These are phyloP conservation scores for Ophiosphaerella herpotricha DNA, from an alignment of 2,329 filamentous ascomycete species.

Conservation along the genomic window DNA sequence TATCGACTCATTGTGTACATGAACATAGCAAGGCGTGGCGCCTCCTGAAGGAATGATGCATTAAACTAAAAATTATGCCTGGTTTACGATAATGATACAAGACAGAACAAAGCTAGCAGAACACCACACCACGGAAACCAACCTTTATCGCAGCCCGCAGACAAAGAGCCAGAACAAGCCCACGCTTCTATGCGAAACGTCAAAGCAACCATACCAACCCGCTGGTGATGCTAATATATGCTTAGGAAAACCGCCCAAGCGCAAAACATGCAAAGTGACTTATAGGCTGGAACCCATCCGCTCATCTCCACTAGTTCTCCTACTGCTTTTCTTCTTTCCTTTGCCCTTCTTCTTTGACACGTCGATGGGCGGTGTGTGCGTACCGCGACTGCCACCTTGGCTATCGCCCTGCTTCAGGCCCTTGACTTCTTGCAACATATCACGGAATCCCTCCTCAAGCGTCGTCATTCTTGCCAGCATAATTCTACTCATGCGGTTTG, in stretches of 20 bases:
- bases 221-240: too few relatives aligned
- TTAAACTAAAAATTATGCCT: too few relatives aligned
- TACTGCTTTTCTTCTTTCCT: slow-evolving; percentile 34
- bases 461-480: slow-evolving; percentile 91
- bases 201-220: too few relatives aligned
- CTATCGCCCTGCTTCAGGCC: slow-evolving; percentile 56
- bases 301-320: slow-evolving; percentile 22
- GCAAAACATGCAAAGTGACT: background rate
- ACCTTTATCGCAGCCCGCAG: too few relatives aligned
- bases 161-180: too few relatives aligned
- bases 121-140: too few relatives aligned
- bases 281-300: slow-evolving; percentile 36
- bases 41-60: too few relatives aligned
- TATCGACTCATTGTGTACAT: too few relatives aligned
- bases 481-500: slow-evolving; percentile 64
- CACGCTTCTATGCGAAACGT: too few relatives aligned
- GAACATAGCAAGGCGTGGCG: too few relatives aligned
- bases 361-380: slow-evolving; percentile 35
- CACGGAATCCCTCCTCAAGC: slow-evolving; percentile 85
- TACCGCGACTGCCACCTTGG: slow-evolving; percentile 30
- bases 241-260: background rate
- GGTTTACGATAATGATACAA: too few relatives aligned
- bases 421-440: slow-evolving; percentile 82
- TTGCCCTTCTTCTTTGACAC: slow-evolving; percentile 33
- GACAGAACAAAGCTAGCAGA: too few relatives aligned